Evolutionary conservation across 345 rosid species (phyloP).

Genomic region (Brassica napus): DNA sequence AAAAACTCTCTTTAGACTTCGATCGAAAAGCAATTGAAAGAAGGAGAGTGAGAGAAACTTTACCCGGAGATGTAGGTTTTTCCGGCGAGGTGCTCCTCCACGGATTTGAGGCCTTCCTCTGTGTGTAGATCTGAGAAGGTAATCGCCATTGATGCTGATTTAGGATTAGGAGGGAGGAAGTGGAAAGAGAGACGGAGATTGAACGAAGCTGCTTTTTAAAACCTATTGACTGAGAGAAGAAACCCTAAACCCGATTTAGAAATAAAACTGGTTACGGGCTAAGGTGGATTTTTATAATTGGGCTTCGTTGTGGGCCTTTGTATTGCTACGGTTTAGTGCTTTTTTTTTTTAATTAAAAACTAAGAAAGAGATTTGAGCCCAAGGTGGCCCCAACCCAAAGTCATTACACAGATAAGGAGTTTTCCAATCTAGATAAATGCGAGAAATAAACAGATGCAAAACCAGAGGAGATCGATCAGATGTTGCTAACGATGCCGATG

Average conservation of each 20-base stretch:
- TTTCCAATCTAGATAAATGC: too few species aligned
- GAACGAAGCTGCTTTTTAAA: slow-evolving; percentile 22
- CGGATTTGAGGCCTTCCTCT: slow-evolving; percentile 74
- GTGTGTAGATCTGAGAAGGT: slow-evolving; percentile 86
- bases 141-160: slow-evolving; percentile 57
- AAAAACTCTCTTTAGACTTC: neutral
- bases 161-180: neutral
- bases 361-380: too few species aligned
- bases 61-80: slow-evolving; percentile 84
- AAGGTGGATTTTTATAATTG: neutral
- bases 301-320: neutral
- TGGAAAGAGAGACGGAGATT: neutral
- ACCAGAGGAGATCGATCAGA: too few species aligned
- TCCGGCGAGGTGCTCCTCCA: slow-evolving; percentile 68
- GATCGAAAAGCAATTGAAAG: neutral
- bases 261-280: slow-evolving; percentile 11
- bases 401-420: too few species aligned
- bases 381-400: too few species aligned
- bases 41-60: neutral
- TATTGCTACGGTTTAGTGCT: neutral
- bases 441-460: too few species aligned
- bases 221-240: neutral
- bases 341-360: too few species aligned
- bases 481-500: too few species aligned
- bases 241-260: slow-evolving; percentile 29